phyloP scores from a whole-genome alignment of 495 filamentous ascomycete species.

The Penicillium cataractarum region DNA sequence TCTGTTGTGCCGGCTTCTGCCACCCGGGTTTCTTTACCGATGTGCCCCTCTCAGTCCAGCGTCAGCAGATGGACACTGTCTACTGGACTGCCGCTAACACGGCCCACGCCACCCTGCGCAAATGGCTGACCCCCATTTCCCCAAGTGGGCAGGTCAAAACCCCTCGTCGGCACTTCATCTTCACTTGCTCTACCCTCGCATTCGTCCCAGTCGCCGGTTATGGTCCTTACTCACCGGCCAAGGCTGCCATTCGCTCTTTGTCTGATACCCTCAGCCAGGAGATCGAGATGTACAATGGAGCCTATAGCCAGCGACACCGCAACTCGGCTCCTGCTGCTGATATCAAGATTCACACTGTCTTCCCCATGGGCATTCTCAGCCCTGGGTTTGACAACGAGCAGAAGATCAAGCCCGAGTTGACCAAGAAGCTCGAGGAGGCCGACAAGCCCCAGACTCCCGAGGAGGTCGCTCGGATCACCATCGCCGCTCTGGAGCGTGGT shows the following conservation, averaged over 20 bases:
- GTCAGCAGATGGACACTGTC: conserved; percentile 86
- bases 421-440: conserved; percentile 76
- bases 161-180: conserved; percentile 75
- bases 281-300: conserved; percentile 76
- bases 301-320: conserved; percentile 53
- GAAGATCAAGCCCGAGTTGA: conserved; percentile 76
- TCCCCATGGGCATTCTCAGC: conserved; percentile 78
- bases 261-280: conserved; percentile 84
- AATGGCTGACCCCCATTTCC: conserved; percentile 50
- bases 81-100: conserved; percentile 90
- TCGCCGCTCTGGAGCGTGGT: conserved; percentile 77
- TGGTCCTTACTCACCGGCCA: conserved; percentile 78
- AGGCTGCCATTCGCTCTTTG: conserved; percentile 81
- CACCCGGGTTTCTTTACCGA: conserved; percentile 81
- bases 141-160: conserved; percentile 35
- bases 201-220: conserved; percentile 85
- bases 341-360: conserved; percentile 81
- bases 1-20: conserved; percentile 85
- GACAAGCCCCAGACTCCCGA: conserved; percentile 81
- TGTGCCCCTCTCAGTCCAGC: conserved; percentile 61
- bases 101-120: conserved; percentile 63
- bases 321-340: conserved; percentile 50
- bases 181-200: conserved; percentile 78
- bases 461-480: conserved; percentile 69
- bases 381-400: conserved; percentile 82